A percentile compares a stretch with the other conserved stretches of the same genome.
These are phyloP conservation scores for Blastobotrys buckinghamii DNA, from an alignment of 1,139 yeast species.

Conservation along the genomic window DNA sequence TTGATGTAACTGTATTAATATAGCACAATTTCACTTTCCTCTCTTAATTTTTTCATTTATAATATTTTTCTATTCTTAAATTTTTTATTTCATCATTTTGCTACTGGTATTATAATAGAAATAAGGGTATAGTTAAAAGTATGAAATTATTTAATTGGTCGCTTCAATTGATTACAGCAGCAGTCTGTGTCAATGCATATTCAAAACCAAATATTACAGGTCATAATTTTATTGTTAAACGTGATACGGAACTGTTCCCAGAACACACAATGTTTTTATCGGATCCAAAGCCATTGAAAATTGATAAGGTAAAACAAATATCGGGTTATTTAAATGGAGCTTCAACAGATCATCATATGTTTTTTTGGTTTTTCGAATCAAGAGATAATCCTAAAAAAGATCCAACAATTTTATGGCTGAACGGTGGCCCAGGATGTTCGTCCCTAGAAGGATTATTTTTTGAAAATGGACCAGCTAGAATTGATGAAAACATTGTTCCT, in stretches of 20 bases:
- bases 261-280: slow-evolving; percentile 25
- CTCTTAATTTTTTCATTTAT: too few species aligned
- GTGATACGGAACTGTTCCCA: slow-evolving; percentile 16
- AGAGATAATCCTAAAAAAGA: slow-evolving; percentile 59
- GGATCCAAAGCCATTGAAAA: slow-evolving; percentile 27
- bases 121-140: too few species aligned
- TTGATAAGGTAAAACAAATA: slow-evolving; percentile 44
- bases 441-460: slow-evolving; percentile 17
- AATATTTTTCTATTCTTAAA: too few species aligned
- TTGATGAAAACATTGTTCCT: slow-evolving; percentile 41
- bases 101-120: too few species aligned
- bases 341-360: slow-evolving; percentile 77
- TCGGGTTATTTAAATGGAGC: slow-evolving; percentile 59
- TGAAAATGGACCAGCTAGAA: slow-evolving; percentile 22
- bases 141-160: background rate
- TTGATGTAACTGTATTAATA: too few species aligned
- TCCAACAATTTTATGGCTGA: slow-evolving; percentile 64
- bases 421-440: slow-evolving; percentile 78
- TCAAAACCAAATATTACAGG: background rate
- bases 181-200: background rate
- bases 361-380: slow-evolving; percentile 73
- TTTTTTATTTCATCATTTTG: too few species aligned
- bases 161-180: background rate
- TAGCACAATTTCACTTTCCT: too few species aligned
- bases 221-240: background rate